phyloP scores from a whole-genome alignment of 2,329 filamentous ascomycete genomes.

The Pseudogymnoascus sp. region DNA sequence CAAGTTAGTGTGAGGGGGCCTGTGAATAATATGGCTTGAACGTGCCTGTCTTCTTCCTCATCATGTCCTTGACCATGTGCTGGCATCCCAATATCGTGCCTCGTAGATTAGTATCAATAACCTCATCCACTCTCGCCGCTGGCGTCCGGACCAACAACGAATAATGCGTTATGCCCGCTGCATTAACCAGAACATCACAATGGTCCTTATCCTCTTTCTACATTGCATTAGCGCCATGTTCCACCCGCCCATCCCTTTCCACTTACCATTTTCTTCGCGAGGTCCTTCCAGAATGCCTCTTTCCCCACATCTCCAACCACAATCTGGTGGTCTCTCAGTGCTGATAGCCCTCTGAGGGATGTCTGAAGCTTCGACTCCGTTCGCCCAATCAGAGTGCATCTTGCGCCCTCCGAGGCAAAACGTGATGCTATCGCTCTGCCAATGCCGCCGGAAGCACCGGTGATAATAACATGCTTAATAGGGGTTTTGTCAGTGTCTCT shows the following conservation, averaged over 20 bases:
- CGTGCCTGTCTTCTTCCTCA: constrained; percentile 28
- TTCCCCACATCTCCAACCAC: constrained; percentile 24
- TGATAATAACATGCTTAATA: constrained; percentile 43
- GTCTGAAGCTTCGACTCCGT: constrained; percentile 56
- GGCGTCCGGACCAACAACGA: constrained; percentile 51
- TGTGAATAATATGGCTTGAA: neutral
- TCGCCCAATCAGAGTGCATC: constrained; percentile 54
- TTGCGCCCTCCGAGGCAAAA: constrained; percentile 55
- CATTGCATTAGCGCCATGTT: neutral
- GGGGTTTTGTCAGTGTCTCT: neutral
- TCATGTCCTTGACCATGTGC: constrained; percentile 40
- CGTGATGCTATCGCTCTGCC: constrained; percentile 57
- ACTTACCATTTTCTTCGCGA: constrained; percentile 19
- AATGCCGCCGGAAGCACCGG: constrained; percentile 64
- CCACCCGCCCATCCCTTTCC: neutral
- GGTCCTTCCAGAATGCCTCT: constrained; percentile 20
- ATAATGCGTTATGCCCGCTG: constrained; percentile 64
- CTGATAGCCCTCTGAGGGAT: constrained; percentile 43
- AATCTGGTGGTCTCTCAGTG: constrained; percentile 15
- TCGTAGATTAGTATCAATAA: constrained; percentile 63
- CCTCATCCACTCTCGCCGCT: constrained; percentile 41
- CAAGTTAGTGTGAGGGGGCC: neutral
- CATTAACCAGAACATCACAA: constrained; percentile 63
- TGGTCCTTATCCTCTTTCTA: constrained; percentile 16
- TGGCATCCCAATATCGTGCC: constrained; percentile 57